Evolutionary conservation across 2,329 filamentous ascomycete genomes (phyloP).

Genomic region (Fusarium sp.): DNA sequence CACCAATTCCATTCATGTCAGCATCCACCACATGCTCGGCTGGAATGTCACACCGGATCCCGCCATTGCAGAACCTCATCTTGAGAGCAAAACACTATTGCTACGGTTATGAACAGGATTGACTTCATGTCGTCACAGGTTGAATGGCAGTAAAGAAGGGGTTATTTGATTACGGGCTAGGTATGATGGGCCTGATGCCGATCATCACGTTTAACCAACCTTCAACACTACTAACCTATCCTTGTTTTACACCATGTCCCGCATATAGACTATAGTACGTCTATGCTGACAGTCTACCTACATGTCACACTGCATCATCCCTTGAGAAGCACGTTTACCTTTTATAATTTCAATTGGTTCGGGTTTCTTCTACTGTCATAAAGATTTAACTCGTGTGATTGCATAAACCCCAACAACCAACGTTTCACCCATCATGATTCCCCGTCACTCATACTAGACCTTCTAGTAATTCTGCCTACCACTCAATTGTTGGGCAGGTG

Average conservation of each 20-base stretch:
- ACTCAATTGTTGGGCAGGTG: not conserved
- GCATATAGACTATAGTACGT: not conserved
- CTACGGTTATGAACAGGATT: not conserved
- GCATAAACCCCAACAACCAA: not conserved
- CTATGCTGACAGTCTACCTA: not conserved
- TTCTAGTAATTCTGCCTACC: not conserved
- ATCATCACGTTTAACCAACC: not conserved
- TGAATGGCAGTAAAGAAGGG: not conserved
- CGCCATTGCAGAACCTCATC: slow-evolving; percentile 6
- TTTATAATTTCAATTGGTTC: not conserved
- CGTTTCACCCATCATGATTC: not conserved
- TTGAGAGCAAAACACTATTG: not conserved
- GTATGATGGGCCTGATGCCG: not conserved
- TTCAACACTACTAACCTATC: not conserved
- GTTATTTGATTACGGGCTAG: not conserved
- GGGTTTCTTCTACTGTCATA: not conserved
- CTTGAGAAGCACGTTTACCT: not conserved
- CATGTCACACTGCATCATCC: not conserved
- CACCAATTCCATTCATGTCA: slow-evolving; percentile 30
- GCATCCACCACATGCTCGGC: slow-evolving; percentile 12
- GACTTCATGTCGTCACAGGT: not conserved
- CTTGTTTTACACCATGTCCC: slow-evolving; percentile 7
- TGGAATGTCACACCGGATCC: not conserved
- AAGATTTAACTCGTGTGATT: not conserved
- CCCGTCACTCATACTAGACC: not conserved